phyloP scores from a whole-genome alignment of 352 stramenopile genomes.

The Phytopythium ostracodes region DNA sequence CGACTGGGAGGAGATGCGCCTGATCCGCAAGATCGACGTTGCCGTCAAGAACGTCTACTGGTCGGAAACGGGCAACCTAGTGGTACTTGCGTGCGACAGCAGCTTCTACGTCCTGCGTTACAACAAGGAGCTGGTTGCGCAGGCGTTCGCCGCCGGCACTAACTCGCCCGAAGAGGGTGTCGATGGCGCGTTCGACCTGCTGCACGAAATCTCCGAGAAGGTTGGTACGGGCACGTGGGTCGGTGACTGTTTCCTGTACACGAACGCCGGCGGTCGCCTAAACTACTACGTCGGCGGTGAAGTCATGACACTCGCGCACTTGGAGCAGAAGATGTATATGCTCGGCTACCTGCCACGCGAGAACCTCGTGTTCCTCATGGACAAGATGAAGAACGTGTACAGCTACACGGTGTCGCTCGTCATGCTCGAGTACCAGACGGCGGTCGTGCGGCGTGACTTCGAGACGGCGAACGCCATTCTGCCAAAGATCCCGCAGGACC shows the following conservation, averaged over 20 bases:
- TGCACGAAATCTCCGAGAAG: slow-evolving; percentile 97
- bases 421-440: slow-evolving; percentile 98
- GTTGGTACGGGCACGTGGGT: slow-evolving; percentile 97
- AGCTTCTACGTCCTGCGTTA: slow-evolving; percentile 96
- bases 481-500: slow-evolving; percentile 88
- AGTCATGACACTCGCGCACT: slow-evolving; percentile 97
- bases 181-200: slow-evolving; percentile 96
- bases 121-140: slow-evolving; percentile 87
- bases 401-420: slow-evolving; percentile 91
- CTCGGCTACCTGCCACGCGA: slow-evolving; percentile 98
- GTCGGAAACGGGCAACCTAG: slow-evolving; percentile 95
- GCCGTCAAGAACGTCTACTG: slow-evolving; percentile 97
- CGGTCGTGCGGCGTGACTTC: slow-evolving; percentile 98
- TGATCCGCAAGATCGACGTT: slow-evolving; percentile 98
- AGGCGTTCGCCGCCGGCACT: slow-evolving; percentile 87
- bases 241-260: slow-evolving; percentile 99
- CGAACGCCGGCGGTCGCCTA: slow-evolving; percentile 90
- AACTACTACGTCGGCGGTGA: slow-evolving; percentile 99
- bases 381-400: slow-evolving; percentile 95
- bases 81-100: slow-evolving; percentile 94
- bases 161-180: slow-evolving; percentile 93
- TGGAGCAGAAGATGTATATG: slow-evolving; percentile 96
- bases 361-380: slow-evolving; percentile 98
- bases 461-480: slow-evolving; percentile 97
- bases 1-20: slow-evolving; percentile 97